Conservation (phyloP, 148 eudicot species). For the Rhododendron simsii region DNA sequence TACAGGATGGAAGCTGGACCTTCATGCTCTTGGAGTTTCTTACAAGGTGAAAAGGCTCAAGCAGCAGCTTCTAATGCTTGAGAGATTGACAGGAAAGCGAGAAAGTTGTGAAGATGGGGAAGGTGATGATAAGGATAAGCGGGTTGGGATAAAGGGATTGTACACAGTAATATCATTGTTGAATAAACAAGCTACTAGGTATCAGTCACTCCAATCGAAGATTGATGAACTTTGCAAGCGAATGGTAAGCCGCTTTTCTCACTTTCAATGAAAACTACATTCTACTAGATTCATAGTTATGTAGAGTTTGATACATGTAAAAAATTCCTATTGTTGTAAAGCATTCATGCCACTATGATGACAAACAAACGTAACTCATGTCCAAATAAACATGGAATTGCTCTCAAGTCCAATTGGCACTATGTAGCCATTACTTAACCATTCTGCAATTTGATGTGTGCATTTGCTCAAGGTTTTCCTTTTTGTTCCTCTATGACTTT, state of each 20-base stretch:
- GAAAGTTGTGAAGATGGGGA: constrained; percentile 39
- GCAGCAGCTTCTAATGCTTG: constrained; percentile 80
- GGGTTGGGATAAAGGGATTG: constrained; percentile 34
- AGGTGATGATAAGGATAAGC: constrained; percentile 27
- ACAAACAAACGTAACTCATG: background rate
- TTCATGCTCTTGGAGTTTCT: constrained; percentile 81
- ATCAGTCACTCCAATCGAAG: constrained; percentile 83
- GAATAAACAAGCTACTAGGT: constrained; percentile 74
- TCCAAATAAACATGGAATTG: background rate
- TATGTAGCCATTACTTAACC: background rate
- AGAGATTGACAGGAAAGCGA: constrained; percentile 61
- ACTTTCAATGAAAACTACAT: background rate
- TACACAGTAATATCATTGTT: constrained; percentile 46
- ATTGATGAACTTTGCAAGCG: constrained; percentile 68
- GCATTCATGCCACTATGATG: background rate
- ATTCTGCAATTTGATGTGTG: background rate
- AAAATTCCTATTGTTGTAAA: background rate
- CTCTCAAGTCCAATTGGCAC: background rate
- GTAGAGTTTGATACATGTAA: background rate
- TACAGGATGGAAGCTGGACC: constrained; percentile 64
- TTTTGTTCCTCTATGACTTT: background rate
- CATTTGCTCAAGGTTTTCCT: background rate
- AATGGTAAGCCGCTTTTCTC: constrained; percentile 51
- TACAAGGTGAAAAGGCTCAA: constrained; percentile 90
- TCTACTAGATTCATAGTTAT: background rate